Conservation (phyloP, 768 basidiomycete species). For the Lentinula lateritia region DNA sequence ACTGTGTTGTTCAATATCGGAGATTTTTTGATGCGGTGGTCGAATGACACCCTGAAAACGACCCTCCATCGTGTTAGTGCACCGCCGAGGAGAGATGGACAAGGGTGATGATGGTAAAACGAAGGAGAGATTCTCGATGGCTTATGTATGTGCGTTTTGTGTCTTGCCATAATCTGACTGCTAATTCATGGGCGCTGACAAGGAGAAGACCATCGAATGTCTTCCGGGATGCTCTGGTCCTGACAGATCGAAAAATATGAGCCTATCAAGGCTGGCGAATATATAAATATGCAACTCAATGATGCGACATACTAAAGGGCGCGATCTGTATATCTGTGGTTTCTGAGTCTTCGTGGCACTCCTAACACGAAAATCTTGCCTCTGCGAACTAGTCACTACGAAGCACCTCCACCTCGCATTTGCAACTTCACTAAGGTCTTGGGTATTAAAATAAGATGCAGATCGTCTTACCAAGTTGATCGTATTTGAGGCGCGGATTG, state of each 20-base stretch:
- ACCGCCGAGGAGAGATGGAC: conserved; percentile 12
- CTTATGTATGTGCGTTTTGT: conserved; percentile 25
- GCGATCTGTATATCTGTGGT: neutral
- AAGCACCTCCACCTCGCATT: neutral
- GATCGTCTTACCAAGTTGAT: neutral
- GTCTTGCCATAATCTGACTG: no score
- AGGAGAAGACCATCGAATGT: conserved; percentile 26
- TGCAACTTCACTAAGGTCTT: neutral
- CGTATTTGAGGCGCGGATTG: neutral
- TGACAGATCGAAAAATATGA: conserved; percentile 31
- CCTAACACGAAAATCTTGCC: no score
- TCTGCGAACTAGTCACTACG: no score
- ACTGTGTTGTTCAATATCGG: conserved; percentile 30
- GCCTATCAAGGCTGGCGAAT: conserved; percentile 20
- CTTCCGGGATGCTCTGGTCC: conserved; percentile 31
- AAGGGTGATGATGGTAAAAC: conserved; percentile 18
- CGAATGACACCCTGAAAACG: conserved; percentile 23
- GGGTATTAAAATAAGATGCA: neutral
- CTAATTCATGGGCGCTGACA: conserved; percentile 18
- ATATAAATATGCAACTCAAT: conserved; percentile 17
- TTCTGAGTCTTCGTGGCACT: neutral
- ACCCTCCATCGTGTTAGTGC: conserved; percentile 31
- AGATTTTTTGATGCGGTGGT: conserved; percentile 28
- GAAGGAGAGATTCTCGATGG: conserved; percentile 37
- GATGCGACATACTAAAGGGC: conserved; percentile 1